A percentile compares a stretch with the other conserved stretches of the same genome.
Evolutionary conservation across 2,329 filamentous ascomycete genomes (phyloP).

Genomic region (Lachnellula arida): DNA sequence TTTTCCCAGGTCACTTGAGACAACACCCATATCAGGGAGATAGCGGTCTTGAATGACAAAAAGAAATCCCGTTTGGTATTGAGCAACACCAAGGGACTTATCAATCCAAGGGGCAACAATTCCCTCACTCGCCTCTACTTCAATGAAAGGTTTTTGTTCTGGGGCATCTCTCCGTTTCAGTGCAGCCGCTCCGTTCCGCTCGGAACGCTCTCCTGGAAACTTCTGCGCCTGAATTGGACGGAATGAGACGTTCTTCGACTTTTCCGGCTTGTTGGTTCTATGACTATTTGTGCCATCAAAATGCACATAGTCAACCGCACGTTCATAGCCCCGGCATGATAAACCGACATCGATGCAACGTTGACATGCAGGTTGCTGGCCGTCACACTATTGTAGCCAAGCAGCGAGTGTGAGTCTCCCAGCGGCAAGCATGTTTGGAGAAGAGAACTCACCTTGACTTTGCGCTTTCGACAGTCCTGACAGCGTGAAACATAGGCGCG

Average conservation of each 20-base stretch:
- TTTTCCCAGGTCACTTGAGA: background rate
- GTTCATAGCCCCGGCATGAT: conserved; percentile 8
- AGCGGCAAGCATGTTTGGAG: background rate
- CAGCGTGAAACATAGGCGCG: conserved; percentile 2
- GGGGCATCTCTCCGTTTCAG: background rate
- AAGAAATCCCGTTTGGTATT: conserved; percentile 8
- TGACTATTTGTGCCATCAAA: background rate
- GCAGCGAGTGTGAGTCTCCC: background rate
- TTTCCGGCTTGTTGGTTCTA: background rate
- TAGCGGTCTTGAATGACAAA: conserved; percentile 9
- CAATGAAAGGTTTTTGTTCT: background rate
- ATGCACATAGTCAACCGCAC: background rate
- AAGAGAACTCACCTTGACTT: background rate
- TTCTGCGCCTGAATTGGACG: background rate
- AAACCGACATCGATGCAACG: conserved; percentile 6
- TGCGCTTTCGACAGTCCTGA: background rate
- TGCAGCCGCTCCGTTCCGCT: background rate
- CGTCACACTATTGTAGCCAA: conserved; percentile 11
- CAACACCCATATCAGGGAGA: background rate
- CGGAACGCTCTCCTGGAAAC: background rate
- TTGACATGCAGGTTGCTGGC: conserved; percentile 5
- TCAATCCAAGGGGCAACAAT: background rate
- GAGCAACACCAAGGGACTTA: conserved; percentile 3
- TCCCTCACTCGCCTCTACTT: no score
- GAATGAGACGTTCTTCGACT: background rate